Percentiles rank a stretch among this genome's conserved stretches.
phyloP scores from a whole-genome alignment of 2,329 filamentous ascomycete genomes.

The Colletotrichum filicis region DNA sequence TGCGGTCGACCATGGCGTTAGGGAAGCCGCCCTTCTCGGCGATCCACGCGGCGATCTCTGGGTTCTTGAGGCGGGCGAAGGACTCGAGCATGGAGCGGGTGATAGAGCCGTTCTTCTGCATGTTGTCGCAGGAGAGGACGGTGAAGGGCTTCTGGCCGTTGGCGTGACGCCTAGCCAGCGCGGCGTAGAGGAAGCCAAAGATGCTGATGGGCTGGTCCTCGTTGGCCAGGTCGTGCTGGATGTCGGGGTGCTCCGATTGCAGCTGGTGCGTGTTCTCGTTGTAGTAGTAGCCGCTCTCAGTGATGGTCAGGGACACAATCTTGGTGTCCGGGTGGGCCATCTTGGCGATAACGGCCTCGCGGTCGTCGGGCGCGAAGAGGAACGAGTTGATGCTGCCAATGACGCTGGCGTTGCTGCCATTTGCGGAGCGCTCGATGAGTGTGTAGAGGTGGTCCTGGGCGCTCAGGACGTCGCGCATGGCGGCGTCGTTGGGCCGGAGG shows the following conservation, averaged over 20 bases:
- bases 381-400: constrained; percentile 64
- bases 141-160: constrained; percentile 63
- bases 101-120: constrained; percentile 67
- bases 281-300: constrained; percentile 67
- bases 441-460: constrained; percentile 64
- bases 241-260: constrained; percentile 58
- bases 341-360: constrained; percentile 63
- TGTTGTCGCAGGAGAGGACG: constrained; percentile 66
- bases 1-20: constrained; percentile 67
- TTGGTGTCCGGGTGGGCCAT: constrained; percentile 65
- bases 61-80: constrained; percentile 59
- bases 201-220: constrained; percentile 56
- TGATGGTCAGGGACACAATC: constrained; percentile 66
- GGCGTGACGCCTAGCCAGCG: constrained; percentile 56
- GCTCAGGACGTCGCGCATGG: constrained; percentile 61
- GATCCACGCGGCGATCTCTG: constrained; percentile 61
- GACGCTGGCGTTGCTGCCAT: constrained; percentile 58
- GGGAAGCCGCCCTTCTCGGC: constrained; percentile 59
- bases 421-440: constrained; percentile 63
- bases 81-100: constrained; percentile 62
- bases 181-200: constrained; percentile 64
- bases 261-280: constrained; percentile 68
- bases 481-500: constrained; percentile 59
- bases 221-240: constrained; percentile 59
- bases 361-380: constrained; percentile 62